Evolutionary conservation across 2,329 filamentous ascomycete genomes (phyloP).

Genomic region (Sphaerostilbella broomeana): DNA sequence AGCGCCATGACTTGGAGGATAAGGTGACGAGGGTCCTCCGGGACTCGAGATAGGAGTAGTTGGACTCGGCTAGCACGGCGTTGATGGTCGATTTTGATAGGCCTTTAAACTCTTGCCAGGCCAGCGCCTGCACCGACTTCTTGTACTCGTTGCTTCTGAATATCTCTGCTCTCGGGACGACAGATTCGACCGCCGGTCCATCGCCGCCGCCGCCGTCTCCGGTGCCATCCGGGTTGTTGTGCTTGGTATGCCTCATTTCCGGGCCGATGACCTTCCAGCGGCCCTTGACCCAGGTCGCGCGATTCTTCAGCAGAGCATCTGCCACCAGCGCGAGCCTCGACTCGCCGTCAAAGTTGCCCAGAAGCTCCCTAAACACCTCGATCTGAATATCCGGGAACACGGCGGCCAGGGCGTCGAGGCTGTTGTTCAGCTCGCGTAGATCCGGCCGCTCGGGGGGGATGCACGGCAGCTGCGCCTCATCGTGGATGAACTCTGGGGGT

Average conservation of each 20-base stretch:
- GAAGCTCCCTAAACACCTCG: slow-evolving; percentile 77
- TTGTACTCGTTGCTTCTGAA: slow-evolving; percentile 65
- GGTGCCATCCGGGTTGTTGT: slow-evolving; percentile 19
- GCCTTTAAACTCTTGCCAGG: slow-evolving; percentile 70
- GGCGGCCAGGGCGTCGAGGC: slow-evolving; percentile 60
- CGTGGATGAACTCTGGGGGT: slow-evolving; percentile 44
- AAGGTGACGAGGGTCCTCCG: slow-evolving; percentile 62
- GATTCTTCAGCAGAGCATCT: slow-evolving; percentile 68
- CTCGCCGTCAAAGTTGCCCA: slow-evolving; percentile 66
- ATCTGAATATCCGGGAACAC: slow-evolving; percentile 77
- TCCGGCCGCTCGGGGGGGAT: slow-evolving; percentile 50
- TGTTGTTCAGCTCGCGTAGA: slow-evolving; percentile 62
- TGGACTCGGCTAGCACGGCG: slow-evolving; percentile 72
- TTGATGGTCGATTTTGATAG: slow-evolving; percentile 67
- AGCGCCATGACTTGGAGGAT: slow-evolving; percentile 70
- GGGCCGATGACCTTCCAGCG: slow-evolving; percentile 48
- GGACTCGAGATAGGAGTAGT: slow-evolving; percentile 69
- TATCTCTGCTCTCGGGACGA: slow-evolving; percentile 52
- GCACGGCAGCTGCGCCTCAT: slow-evolving; percentile 47
- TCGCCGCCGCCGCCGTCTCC: not conserved
- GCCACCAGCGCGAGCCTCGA: slow-evolving; percentile 71
- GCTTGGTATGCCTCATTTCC: slow-evolving; percentile 25
- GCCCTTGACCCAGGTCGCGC: slow-evolving; percentile 63
- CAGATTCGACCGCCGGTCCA: not conserved
- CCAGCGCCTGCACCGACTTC: slow-evolving; percentile 58